Base-by-base conservation (phyloP, 805 yeast species). In the Blastobotrys parvus region DNA sequence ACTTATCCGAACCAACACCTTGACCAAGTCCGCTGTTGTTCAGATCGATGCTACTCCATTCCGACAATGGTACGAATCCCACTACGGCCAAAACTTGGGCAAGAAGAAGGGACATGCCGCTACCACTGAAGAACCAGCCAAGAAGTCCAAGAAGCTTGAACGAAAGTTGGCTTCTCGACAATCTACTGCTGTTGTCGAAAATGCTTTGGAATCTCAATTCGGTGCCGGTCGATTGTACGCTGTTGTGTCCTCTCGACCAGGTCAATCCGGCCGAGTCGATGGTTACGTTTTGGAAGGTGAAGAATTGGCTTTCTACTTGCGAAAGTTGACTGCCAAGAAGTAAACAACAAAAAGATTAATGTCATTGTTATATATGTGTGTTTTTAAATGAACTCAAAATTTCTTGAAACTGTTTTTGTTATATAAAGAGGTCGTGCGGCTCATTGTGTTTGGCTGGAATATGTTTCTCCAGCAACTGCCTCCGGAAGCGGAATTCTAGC, bases 231-330 rank as follows among this genome's bases (percentile, higher is more conserved):
- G 90, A 77, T 83, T 92, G 67, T 92, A 92, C 80, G 98, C 98
- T 72, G 79, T 78, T 72, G 87, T 92, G 70, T 88, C 98, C 59
- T 92, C 98, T 48, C 88, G 98, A 82, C 98, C 98, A 72, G 98
- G 98, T 75, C 98, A 92, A 82, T 84, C 95, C 60, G 98, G 98
- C 75, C 94, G 98, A 80, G 82, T 88, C 77, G 98, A 92, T 73
- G 98, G 98, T 77, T 92, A 92, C 94, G 83, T 92, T 77, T 85
- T 92, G 72, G 98, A 92, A 81, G 98, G 98, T 77, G 98, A 92
- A 73, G 98, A 92, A 79, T 87, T 92, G 75, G 97, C 97, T 72
- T 92, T 92, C 94, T 92, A 92, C 95, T 82, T 92, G 74, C 88
- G 95, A 83, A 90, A 95, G 87, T 80, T 92, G 76, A 81, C 95